These are phyloP conservation scores for Pistacia vera DNA, from an alignment of 345 rosid species.

Conservation along the genomic window DNA sequence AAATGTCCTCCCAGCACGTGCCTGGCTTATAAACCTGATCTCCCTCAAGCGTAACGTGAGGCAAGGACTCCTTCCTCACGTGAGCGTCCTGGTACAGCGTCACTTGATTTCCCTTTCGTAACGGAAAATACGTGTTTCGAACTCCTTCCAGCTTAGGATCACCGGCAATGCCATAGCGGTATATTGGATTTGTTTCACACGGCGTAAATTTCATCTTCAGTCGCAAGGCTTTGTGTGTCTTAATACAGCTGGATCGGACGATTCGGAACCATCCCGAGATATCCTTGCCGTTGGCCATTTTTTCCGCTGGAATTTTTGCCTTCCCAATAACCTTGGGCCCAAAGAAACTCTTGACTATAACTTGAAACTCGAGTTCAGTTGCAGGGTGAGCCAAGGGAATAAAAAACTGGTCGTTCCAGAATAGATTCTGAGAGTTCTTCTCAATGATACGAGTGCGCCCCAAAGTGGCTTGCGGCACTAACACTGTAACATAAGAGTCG, in stretches of 20 bases:
- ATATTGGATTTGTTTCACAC: constrained; percentile 50
- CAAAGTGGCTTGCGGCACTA: constrained; percentile 82
- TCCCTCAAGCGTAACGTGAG: constrained; percentile 47
- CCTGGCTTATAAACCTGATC: constrained; percentile 48
- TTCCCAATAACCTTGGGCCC: constrained; percentile 74
- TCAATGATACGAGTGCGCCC: constrained; percentile 83
- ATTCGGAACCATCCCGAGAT: constrained; percentile 60
- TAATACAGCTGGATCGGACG: constrained; percentile 41
- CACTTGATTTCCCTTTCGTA: constrained; percentile 59
- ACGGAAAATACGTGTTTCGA: too few species aligned
- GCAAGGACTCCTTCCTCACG: constrained; percentile 18
- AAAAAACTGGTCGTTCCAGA: constrained; percentile 68
- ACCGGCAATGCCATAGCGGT: constrained; percentile 59
- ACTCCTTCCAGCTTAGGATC: constrained; percentile 41
- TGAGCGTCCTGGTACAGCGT: constrained; percentile 85
- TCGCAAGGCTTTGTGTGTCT: constrained; percentile 50
- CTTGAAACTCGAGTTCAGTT: constrained; percentile 62
- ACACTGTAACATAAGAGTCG: constrained; percentile 83
- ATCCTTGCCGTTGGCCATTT: constrained; percentile 38
- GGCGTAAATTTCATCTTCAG: constrained; percentile 67
- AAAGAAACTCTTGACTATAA: constrained; percentile 80
- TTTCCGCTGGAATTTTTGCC: constrained; percentile 51
- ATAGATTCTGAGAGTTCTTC: constrained; percentile 65
- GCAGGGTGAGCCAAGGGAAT: constrained; percentile 80
- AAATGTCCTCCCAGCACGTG: constrained; percentile 95